Evolutionary conservation across 495 filamentous ascomycete species (phyloP).

Genomic region (Tuber melanosporum): DNA sequence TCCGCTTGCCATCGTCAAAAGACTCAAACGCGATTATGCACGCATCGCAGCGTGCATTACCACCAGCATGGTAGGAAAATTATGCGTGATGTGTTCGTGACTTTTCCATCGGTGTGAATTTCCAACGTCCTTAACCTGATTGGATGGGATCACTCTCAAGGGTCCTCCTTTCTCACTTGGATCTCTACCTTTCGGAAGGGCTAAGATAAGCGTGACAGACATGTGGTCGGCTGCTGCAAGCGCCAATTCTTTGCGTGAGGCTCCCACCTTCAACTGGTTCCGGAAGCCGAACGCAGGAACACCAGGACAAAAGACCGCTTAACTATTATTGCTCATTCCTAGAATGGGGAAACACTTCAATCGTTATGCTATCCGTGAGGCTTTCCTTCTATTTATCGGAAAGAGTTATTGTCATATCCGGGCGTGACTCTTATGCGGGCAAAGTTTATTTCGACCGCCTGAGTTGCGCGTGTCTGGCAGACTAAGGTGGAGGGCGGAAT

Average conservation of each 20-base stretch:
- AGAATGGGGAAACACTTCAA: background rate
- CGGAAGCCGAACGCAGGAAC: background rate
- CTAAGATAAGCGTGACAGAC: slow-evolving; percentile 6
- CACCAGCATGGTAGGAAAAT: background rate
- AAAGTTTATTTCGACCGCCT: background rate
- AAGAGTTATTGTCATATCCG: background rate
- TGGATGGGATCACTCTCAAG: background rate
- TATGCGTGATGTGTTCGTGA: background rate
- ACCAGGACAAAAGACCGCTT: background rate
- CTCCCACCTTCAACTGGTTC: background rate
- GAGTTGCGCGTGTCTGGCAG: background rate
- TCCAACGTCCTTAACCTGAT: background rate
- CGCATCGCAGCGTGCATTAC: background rate
- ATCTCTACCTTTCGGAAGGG: background rate
- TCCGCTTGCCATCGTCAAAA: background rate
- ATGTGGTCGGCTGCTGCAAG: background rate
- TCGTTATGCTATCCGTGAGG: background rate
- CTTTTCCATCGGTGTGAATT: background rate
- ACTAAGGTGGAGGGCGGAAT: background rate
- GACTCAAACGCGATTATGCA: background rate
- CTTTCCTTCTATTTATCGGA: background rate
- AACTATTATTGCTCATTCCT: background rate
- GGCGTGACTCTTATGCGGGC: slow-evolving; percentile 1
- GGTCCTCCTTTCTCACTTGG: background rate
- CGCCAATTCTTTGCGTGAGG: background rate